phyloP scores from a whole-genome alignment of 495 filamentous ascomycete species.

The Aspergillus steynii region DNA sequence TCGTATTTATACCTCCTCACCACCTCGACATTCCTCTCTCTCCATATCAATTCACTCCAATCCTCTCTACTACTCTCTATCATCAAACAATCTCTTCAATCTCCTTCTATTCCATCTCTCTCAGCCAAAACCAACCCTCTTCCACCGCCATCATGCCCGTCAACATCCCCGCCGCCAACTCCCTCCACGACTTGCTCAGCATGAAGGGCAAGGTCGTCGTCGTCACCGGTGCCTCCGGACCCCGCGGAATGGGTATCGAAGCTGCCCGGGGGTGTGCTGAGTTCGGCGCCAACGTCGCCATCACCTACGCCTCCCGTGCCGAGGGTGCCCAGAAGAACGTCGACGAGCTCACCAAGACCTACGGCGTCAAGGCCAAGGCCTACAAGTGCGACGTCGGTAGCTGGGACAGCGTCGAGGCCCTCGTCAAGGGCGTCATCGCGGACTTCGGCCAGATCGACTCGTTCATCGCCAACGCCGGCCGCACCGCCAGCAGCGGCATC shows the following conservation, averaged over 20 bases:
- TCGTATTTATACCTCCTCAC: not conserved
- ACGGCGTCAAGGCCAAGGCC: conserved; percentile 66
- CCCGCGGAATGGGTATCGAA: conserved; percentile 71
- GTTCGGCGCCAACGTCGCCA: conserved; percentile 68
- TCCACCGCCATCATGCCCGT: conserved; percentile 47
- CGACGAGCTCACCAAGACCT: conserved; percentile 54
- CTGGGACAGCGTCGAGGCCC: conserved; percentile 51
- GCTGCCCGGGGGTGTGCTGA: conserved; percentile 72
- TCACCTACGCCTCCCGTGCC: conserved; percentile 64
- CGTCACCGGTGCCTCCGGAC: conserved; percentile 69
- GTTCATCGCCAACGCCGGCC: conserved; percentile 70
- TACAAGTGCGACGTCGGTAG: conserved; percentile 60
- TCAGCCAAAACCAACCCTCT: not conserved
- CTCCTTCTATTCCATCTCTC: not conserved
- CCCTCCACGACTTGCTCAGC: conserved; percentile 64
- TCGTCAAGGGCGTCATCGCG: conserved; percentile 54
- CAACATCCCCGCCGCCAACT: conserved; percentile 55
- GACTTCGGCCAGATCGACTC: conserved; percentile 67
- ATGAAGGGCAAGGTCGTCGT: conserved; percentile 74
- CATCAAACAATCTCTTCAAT: not conserved
- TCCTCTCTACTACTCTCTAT: not conserved
- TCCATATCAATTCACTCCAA: not conserved
- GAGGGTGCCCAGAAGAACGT: conserved; percentile 66
- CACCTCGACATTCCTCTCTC: not conserved
- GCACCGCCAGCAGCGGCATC: conserved; percentile 61